phyloP scores from a whole-genome alignment of 2,329 filamentous ascomycete genomes.

The Penicillium italicum region DNA sequence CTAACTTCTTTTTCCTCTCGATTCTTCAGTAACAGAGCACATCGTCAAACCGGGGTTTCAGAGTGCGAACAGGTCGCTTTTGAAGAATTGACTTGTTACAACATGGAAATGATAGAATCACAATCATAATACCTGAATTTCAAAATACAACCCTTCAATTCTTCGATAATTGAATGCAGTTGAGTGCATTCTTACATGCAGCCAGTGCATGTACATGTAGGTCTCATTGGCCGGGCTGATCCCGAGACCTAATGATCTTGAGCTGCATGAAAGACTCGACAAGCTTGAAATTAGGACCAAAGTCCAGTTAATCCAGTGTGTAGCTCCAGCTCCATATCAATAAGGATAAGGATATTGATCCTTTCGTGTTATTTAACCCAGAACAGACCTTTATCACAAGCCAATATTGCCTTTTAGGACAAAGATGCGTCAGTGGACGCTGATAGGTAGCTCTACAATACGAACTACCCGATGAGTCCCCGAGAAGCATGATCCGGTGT shows the following conservation, averaged over 20 bases:
- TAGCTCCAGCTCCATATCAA: not conserved
- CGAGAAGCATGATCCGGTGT: not conserved
- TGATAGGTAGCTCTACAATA: too few relatives aligned
- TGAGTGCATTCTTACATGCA: not conserved
- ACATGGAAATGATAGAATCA: not conserved
- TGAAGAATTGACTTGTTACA: not conserved
- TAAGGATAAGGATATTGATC: not conserved
- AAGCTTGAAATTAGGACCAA: not conserved
- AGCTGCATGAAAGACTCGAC: not conserved
- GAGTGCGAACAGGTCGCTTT: not conserved
- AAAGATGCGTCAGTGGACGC: too few relatives aligned
- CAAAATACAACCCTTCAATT: not conserved
- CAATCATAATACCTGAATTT: not conserved
- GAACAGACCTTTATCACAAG: not conserved
- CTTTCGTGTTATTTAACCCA: not conserved
- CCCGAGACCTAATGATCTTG: not conserved
- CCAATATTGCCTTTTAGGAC: not conserved
- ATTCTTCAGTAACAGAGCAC: not conserved
- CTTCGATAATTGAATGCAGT: not conserved
- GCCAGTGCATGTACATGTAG: not conserved
- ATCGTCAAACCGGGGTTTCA: constrained; percentile 1
- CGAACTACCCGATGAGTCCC: not conserved
- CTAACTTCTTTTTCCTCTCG: not conserved
- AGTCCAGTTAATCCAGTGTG: not conserved
- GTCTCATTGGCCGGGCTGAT: not conserved